Evolutionary conservation across 2,329 filamentous ascomycete species (phyloP).

Genomic region (Penicillium thymicola): DNA sequence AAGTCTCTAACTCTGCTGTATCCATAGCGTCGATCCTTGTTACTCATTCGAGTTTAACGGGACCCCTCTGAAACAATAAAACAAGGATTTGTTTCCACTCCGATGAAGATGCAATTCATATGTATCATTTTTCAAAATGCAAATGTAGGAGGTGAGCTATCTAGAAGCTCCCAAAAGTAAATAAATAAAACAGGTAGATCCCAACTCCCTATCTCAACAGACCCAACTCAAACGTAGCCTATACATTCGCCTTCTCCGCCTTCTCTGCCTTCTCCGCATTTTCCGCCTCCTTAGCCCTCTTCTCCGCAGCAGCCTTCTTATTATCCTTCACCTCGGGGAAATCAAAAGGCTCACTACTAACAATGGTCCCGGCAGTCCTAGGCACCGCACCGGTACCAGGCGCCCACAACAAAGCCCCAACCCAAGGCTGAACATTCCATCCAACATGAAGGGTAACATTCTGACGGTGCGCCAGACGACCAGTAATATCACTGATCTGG

Average conservation of each 20-base stretch:
- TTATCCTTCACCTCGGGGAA: constrained; percentile 56
- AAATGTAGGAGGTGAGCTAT: background rate
- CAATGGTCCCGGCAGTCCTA: constrained; percentile 52
- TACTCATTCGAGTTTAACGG: background rate
- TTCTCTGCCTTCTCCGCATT: constrained; percentile 10
- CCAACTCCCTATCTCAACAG: background rate
- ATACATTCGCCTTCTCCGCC: constrained; percentile 5
- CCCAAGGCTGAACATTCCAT: constrained; percentile 98
- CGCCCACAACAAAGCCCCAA: constrained; percentile 83
- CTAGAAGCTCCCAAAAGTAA: background rate
- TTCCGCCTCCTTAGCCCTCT: constrained; percentile 17
- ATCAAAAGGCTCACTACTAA: constrained; percentile 51
- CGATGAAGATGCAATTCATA: background rate
- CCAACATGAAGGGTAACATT: constrained; percentile 78
- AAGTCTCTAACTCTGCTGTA: background rate
- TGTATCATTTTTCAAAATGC: constrained; percentile 1
- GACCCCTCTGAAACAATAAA: background rate
- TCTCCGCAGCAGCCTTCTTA: constrained; percentile 16
- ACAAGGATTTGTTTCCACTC: background rate
- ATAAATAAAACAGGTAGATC: background rate
- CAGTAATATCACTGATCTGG: constrained; percentile 86
- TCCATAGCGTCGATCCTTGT: background rate
- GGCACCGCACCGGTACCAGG: constrained; percentile 48
- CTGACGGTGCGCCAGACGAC: constrained; percentile 68
- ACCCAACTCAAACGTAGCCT: background rate